These are phyloP conservation scores for Paramecium primaurelia DNA, from an alignment of 73 alveolate genomes.

Conservation along the genomic window DNA sequence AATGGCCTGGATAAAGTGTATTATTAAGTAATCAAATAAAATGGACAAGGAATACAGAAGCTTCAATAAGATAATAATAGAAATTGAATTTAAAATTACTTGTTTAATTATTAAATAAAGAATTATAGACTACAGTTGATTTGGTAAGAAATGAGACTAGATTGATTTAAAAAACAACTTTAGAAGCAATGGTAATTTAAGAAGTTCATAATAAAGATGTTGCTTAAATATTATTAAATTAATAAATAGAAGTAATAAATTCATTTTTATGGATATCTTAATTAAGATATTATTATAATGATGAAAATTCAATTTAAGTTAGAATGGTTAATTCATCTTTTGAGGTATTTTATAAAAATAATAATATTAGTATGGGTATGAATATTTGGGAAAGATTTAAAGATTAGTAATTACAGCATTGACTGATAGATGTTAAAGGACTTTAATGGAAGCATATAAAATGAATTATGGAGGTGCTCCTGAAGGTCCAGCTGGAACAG, in stretches of 20 bases:
- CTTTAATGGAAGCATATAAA: conserved; percentile 88
- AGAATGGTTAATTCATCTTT: conserved; percentile 32
- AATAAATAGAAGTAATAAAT: conserved; percentile 50
- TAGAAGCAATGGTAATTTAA: conserved; percentile 74
- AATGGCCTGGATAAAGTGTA: not conserved
- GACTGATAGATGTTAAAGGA: conserved; percentile 90
- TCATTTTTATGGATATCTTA: conserved; percentile 78
- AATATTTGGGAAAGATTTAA: conserved; percentile 83
- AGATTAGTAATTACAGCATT: conserved; percentile 89
- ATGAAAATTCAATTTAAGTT: not conserved
- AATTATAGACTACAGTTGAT: conserved; percentile 69
- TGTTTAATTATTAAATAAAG: not conserved
- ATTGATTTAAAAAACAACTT: conserved; percentile 63
- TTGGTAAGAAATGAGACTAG: conserved; percentile 67
- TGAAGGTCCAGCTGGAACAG: conserved; percentile 97
- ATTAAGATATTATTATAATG: conserved; percentile 69
- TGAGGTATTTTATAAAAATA: conserved; percentile 33
- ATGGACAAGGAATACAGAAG: conserved; percentile 44
- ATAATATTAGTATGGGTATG: conserved; percentile 76
- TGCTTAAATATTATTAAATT: conserved; percentile 59
- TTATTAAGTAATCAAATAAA: not conserved
- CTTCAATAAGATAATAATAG: not conserved
- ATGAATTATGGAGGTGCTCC: conserved; percentile 94
- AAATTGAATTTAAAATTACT: not conserved
- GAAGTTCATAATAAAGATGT: conserved; percentile 83